Evolutionary conservation across 176 grass and related monocot genomes (phyloP), one percentile per base, ranked within the genome.

Genomic region (Avena insularis): DNA sequence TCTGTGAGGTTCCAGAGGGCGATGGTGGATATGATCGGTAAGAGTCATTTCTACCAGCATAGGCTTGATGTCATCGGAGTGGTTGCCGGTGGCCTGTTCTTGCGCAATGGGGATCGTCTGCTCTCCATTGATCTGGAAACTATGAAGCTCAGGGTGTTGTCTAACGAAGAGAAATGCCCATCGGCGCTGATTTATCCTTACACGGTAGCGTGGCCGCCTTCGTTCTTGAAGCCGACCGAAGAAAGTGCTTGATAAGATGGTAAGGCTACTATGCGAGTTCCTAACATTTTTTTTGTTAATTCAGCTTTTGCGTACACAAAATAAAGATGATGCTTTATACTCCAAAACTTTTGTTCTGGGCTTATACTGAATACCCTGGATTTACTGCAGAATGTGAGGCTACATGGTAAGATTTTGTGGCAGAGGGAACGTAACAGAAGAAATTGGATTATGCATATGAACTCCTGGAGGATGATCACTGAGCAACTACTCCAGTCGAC

Each of bases 51-150:
- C 1, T 56, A 79, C 64, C 54, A 5, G n/a, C 9, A 33, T 21
- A 33, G 3, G 25, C 11, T 87, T 4, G 15, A 83, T 46, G 46
- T 87, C n/a, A 4, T 79, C 2, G 64, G 79, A 6, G 89, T 87
- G 56, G 84, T 29, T 47, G 54, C 79, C 6, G 79, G 84, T 2
- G 63, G 79, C 17, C 54, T 90, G 9, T 83, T 90, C n/a, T 71
- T 90, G 55, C 73, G 33, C 10, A 57, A 56, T 36, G 70, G 79
- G 72, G 20, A 20, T 69, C 31, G 54, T 59, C 13, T 86, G 1
- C 46, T 90, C 64, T 83, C 79, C 65, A 79, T 90, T 87, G 79
- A 87, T 36, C 64, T 90, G 48, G 84, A 87, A 56, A 90, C 80
- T 74, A 76, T 76, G 73, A 73, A 61, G 79, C 45, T 87, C 31